Evolutionary conservation across 495 filamentous ascomycete genomes (phyloP), one percentile per base, ranked within the genome.

Genomic region (Rusavskia elegans): DNA sequence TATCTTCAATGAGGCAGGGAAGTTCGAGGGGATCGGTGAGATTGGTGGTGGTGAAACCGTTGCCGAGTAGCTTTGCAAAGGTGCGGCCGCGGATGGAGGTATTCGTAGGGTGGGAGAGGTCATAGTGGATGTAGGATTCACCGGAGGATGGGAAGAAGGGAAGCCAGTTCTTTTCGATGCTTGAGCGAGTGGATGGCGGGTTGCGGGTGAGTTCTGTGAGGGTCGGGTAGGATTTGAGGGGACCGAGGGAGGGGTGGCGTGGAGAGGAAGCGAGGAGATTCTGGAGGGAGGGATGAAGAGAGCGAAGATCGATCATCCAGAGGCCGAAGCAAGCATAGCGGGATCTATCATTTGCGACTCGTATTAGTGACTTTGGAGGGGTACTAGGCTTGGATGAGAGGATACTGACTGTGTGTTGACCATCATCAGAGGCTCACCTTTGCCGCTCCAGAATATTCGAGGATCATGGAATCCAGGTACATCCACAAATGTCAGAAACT

Each of bases 291-390:
- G 59, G 52, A 48, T 68, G 49, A 9, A 66, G 48, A 2, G 38
- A 57, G 32, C 66, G 66, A 11, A 68, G 63, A 41, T 69, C 66
- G 25, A 68, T 63, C 21, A 66, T 53, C 66, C 66, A 69, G 17
- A 69, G 66, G 16, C 66, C 66, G 51, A 68, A 66, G 48, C 66
- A 69, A n/a, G 66, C 61, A 48, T 69, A 69, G n/a, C 63, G 59
- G 6, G 66, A 69, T 49, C 64, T 65, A 7, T 25, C n/a, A 23
- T 27, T 16, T 49, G 8, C 0, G 10, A 7, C 32, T 35, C 13
- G 10, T 13, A 14, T 35, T 35, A 35, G 32, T 14, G 13, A 11
- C 9, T 13, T 0, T 10, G 1, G 32, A 14, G 13, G n/a, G 32
- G 32, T 35, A 7, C 10, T 3, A 5, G 2, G 0, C 0, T 10